Conservation (phyloP, 495 filamentous ascomycete genomes). For the Penicillium samsonianum region DNA sequence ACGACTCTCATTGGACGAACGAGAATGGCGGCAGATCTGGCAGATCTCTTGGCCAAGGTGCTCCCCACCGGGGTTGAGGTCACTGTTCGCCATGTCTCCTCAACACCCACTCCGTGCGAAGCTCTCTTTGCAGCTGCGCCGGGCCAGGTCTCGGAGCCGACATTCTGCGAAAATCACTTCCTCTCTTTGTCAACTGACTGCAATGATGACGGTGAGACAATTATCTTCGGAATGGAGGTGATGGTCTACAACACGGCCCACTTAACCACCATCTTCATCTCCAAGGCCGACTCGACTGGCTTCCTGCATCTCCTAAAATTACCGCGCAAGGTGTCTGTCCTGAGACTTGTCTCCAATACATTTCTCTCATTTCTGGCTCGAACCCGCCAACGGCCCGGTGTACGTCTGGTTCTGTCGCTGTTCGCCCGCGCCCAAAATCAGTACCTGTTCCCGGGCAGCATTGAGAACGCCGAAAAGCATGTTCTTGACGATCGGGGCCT, state of each 20-base stretch:
- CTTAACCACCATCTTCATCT: conserved; percentile 87
- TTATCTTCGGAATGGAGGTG: conserved; percentile 69
- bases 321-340: conserved; percentile 65
- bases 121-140: conserved; percentile 81
- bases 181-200: conserved; percentile 66
- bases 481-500: conserved; percentile 88
- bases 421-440: conserved; percentile 92
- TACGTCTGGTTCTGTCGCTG: conserved; percentile 78
- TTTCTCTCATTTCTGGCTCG: conserved; percentile 77
- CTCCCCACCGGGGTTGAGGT: conserved; percentile 72
- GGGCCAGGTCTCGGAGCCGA: conserved; percentile 64
- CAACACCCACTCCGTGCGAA: conserved; percentile 68
- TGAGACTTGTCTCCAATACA: conserved; percentile 67
- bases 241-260: conserved; percentile 69
- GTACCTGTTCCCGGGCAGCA: conserved; percentile 91
- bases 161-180: conserved; percentile 88
- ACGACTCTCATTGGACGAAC: conserved; percentile 30
- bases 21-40: conserved; percentile 40
- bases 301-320: conserved; percentile 69
- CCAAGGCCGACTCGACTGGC: conserved; percentile 96
- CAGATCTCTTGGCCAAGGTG: conserved; percentile 60
- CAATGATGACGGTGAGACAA: conserved; percentile 42
- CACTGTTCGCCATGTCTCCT: conserved; percentile 83
- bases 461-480: conserved; percentile 83
- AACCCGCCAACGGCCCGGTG: conserved; percentile 63